A percentile compares a stretch with the other conserved stretches of the same genome.
Conservation (phyloP, 257 asterid genomes). For the Solanum sparsipilum region DNA sequence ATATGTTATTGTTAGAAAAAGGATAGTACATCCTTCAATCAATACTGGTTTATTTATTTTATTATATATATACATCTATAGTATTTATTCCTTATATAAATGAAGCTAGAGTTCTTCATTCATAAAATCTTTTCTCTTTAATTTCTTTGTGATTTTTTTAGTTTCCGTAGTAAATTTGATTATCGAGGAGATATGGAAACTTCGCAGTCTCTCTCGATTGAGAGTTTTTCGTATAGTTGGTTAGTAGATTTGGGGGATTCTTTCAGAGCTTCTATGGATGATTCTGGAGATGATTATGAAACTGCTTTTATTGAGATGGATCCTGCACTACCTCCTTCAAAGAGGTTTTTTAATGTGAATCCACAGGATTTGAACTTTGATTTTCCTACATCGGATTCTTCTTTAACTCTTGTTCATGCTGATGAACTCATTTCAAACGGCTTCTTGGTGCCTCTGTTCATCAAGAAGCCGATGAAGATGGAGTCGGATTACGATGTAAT, state of each 20-base stretch:
- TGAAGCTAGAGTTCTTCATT: neutral
- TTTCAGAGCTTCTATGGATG: conserved; percentile 10
- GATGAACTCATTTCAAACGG: conserved; percentile 69
- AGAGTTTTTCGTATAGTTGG: conserved; percentile 79
- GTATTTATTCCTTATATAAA: neutral
- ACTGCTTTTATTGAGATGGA: conserved; percentile 87
- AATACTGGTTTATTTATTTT: neutral
- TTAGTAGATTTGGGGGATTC: conserved; percentile 26
- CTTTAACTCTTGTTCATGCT: conserved; percentile 45
- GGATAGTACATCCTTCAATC: neutral
- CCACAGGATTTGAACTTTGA: conserved; percentile 60
- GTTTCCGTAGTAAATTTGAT: neutral
- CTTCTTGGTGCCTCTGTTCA: conserved; percentile 38
- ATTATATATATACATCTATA: neutral
- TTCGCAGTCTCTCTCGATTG: conserved; percentile 25
- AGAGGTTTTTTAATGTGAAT: conserved; percentile 47
- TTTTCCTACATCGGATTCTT: conserved; percentile 41
- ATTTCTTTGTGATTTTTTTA: neutral
- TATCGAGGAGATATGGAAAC: conserved; percentile 3
- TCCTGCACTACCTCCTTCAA: conserved; percentile 70
- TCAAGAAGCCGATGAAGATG: conserved; percentile 7
- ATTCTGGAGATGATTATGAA: conserved; percentile 33
- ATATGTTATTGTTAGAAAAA: conserved; percentile 6
- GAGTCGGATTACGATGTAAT: neutral
- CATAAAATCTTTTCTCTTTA: neutral